Percentiles rank a stretch among this genome's conserved stretches.
Evolutionary conservation across 2,329 filamentous ascomycete species (phyloP).

Genomic region (Ophiostoma himal-ulmi): DNA sequence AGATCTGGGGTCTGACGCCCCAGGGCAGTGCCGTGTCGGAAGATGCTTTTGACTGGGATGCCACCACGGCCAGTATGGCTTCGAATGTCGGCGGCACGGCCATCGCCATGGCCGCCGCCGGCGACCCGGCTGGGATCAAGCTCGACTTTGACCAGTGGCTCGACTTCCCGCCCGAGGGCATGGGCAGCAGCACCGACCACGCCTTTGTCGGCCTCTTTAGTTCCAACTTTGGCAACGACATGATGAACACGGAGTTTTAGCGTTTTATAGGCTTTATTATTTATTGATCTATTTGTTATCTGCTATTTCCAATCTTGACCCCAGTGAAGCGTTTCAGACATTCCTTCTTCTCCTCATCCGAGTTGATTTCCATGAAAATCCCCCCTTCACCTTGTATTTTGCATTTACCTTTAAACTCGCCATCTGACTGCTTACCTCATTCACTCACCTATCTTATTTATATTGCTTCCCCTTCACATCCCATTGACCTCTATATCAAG

Average conservation of each 20-base stretch:
- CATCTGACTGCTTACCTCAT: too few relatives aligned
- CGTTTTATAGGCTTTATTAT: not conserved
- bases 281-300: not conserved
- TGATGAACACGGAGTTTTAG: slow-evolving; percentile 23
- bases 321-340: too few relatives aligned
- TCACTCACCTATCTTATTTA: too few relatives aligned
- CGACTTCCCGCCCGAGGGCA: slow-evolving; percentile 49
- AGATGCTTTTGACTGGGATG: slow-evolving; percentile 49
- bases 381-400: too few relatives aligned
- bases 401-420: too few relatives aligned
- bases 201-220: slow-evolving; percentile 30
- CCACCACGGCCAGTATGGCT: slow-evolving; percentile 35
- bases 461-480: too few relatives aligned
- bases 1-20: slow-evolving; percentile 39
- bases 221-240: slow-evolving; percentile 24
- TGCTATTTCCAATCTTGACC: too few relatives aligned
- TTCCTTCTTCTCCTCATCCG: too few relatives aligned
- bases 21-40: slow-evolving; percentile 42
- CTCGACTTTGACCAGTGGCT: slow-evolving; percentile 56
- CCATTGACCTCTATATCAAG: too few relatives aligned
- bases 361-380: not conserved
- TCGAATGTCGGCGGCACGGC: slow-evolving; percentile 30
- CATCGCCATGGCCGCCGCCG: not conserved
- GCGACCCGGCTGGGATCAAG: slow-evolving; percentile 30
- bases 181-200: slow-evolving; percentile 28